Conservation (phyloP, 2,329 filamentous ascomycete species). For the Cladorrhinum sp. region DNA sequence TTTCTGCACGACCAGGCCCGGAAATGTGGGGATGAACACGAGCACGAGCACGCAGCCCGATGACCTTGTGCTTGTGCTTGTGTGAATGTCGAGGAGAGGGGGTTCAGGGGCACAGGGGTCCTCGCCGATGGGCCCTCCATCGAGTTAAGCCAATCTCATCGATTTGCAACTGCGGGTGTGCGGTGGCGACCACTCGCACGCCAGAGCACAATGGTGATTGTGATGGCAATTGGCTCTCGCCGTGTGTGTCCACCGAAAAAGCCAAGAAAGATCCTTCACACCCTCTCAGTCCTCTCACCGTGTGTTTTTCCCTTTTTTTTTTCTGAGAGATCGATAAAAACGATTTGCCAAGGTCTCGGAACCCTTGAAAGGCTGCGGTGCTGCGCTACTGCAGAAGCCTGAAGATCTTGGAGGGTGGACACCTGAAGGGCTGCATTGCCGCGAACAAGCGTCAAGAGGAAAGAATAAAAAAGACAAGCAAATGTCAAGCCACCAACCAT, state of each 20-base stretch:
- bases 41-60: neutral
- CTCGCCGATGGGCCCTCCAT: neutral
- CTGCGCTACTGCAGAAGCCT: neutral
- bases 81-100: neutral
- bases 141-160: neutral
- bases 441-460: neutral
- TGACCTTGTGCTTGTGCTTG: too few relatives aligned
- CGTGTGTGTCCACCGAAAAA: neutral
- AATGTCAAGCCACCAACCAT: neutral
- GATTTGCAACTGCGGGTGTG: neutral
- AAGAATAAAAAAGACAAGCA: neutral
- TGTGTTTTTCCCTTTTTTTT: neutral
- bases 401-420: neutral
- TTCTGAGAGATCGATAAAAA: neutral
- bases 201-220: neutral
- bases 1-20: too few relatives aligned
- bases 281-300: neutral
- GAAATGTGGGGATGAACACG: neutral
- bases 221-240: neutral
- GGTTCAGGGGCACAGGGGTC: neutral
- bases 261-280: neutral
- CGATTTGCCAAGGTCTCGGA: neutral
- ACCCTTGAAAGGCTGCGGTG: too few relatives aligned
- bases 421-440: neutral
- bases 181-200: neutral